These are phyloP conservation scores for Glaciozyma martinii DNA, from an alignment of 768 basidiomycete genomes.

Conservation along the genomic window DNA sequence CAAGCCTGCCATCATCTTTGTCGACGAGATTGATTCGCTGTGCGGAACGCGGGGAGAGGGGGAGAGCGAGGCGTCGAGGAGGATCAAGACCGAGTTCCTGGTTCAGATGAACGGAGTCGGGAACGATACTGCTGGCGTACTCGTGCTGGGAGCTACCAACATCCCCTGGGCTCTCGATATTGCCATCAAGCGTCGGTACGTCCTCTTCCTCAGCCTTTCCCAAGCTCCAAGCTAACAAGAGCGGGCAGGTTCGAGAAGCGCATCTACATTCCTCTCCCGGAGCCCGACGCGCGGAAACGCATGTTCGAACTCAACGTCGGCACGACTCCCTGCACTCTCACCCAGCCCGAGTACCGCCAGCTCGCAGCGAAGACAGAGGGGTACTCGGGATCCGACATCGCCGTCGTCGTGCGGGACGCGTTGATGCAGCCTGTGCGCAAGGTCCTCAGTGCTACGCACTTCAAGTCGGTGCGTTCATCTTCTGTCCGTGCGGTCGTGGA, in stretches of 20 bases:
- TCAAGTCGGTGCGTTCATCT: slow-evolving; percentile 50
- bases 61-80: slow-evolving; percentile 92
- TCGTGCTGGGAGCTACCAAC: slow-evolving; percentile 94
- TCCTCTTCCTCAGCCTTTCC: not conserved
- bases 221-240: not conserved
- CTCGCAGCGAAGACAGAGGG: slow-evolving; percentile 85
- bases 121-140: slow-evolving; percentile 89
- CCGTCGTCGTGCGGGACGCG: slow-evolving; percentile 87
- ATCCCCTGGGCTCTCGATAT: slow-evolving; percentile 97
- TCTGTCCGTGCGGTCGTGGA: not conserved
- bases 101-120: slow-evolving; percentile 99
- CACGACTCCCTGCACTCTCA: slow-evolving; percentile 75
- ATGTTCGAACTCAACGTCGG: slow-evolving; percentile 99
- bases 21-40: slow-evolving; percentile 96
- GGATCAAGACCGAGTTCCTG: slow-evolving; percentile 85
- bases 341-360: slow-evolving; percentile 63
- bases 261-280: slow-evolving; percentile 95
- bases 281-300: slow-evolving; percentile 74
- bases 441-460: slow-evolving; percentile 89
- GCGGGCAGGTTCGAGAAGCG: slow-evolving; percentile 81
- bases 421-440: slow-evolving; percentile 98
- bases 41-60: slow-evolving; percentile 89
- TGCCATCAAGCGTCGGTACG: slow-evolving; percentile 75
- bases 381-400: slow-evolving; percentile 85
- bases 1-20: slow-evolving; percentile 97